These are phyloP conservation scores for Venturia nashicola DNA, from an alignment of 2,329 filamentous ascomycete species.

Conservation along the genomic window DNA sequence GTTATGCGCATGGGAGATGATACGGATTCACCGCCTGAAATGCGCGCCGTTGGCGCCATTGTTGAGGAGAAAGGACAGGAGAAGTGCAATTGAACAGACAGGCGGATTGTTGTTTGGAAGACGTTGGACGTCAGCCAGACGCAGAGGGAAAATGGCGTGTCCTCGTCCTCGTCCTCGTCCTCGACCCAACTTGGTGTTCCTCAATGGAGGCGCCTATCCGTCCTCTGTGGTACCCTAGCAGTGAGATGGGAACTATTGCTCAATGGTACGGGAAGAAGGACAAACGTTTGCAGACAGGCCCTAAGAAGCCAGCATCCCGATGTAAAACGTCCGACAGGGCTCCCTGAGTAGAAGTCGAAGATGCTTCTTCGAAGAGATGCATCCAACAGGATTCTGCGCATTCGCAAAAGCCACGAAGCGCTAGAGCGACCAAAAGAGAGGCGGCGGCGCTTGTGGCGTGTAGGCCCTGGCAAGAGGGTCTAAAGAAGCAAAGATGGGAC, in stretches of 20 bases:
- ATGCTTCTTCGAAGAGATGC: not conserved
- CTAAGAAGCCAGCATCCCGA: constrained; percentile 1
- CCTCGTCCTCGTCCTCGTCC: no score
- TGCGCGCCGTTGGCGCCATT: constrained; percentile 5
- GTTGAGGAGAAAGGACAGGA: not conserved
- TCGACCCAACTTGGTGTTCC: no score
- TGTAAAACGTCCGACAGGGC: constrained; percentile 1
- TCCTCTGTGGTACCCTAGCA: not conserved
- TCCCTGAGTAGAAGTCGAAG: not conserved
- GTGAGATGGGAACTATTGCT: not conserved
- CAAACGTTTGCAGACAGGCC: not conserved
- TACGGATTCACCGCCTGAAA: constrained; percentile 6
- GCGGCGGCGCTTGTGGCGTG: not conserved
- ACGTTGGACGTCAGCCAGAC: not conserved
- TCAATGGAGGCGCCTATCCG: not conserved
- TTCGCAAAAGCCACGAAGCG: not conserved
- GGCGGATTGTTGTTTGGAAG: constrained; percentile 1
- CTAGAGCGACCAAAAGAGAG: not conserved
- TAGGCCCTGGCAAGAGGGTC: not conserved
- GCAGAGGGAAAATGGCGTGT: not conserved
- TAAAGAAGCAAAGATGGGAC: not conserved
- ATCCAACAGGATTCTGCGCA: not conserved
- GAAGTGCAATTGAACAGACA: not conserved
- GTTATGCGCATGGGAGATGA: constrained; percentile 8
- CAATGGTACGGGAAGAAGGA: not conserved